These are phyloP conservation scores for Talinum fruticosum DNA, from an alignment of 148 eudicot genomes.

Conservation along the genomic window DNA sequence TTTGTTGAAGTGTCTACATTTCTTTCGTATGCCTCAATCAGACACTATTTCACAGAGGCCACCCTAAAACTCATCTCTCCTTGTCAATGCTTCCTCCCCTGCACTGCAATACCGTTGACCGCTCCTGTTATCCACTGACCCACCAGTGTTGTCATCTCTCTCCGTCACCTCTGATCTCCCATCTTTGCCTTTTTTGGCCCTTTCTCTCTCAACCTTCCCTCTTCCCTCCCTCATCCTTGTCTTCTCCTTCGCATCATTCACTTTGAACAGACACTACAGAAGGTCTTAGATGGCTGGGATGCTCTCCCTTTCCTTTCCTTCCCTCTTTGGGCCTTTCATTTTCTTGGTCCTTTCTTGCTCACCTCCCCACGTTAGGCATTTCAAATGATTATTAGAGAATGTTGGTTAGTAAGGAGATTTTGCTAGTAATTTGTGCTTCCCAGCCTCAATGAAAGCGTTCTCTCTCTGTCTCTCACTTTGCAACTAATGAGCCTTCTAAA, in stretches of 20 bases:
- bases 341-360: neutral
- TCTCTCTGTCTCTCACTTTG: neutral
- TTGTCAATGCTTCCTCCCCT: neutral
- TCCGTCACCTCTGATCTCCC: neutral
- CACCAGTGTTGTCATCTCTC: neutral
- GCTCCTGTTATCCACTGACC: neutral
- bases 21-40: neutral
- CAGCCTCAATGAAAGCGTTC: neutral
- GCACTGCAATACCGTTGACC: neutral
- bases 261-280: neutral
- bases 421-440: neutral
- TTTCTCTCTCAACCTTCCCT: neutral
- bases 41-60: neutral
- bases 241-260: neutral
- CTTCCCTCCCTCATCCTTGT: neutral
- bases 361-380: neutral
- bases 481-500: neutral
- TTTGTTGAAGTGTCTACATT: neutral
- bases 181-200: neutral
- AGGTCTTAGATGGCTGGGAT: neutral
- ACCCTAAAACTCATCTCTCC: neutral
- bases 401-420: neutral
- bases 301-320: neutral
- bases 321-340: neutral
- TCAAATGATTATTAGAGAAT: neutral